These are phyloP conservation scores for Tulasnella sp. DNA, from an alignment of 768 basidiomycete genomes.

Conservation along the genomic window DNA sequence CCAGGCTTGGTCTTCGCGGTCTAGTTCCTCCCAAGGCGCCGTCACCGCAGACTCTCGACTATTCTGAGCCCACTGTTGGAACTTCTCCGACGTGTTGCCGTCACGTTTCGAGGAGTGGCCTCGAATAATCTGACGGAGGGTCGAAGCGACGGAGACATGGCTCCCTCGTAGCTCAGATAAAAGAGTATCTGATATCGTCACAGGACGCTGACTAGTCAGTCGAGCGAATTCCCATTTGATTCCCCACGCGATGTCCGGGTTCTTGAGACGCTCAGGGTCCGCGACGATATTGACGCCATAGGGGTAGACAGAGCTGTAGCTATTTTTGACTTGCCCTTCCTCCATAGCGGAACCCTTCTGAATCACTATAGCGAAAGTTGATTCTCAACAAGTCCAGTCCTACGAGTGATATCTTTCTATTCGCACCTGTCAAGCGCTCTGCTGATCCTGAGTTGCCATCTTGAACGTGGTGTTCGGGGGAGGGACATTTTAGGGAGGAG, in stretches of 20 bases:
- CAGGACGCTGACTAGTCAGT: neutral
- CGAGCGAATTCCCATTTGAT: neutral
- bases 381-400: too few relatives aligned
- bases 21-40: neutral
- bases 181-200: neutral
- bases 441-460: neutral
- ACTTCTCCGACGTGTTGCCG: neutral
- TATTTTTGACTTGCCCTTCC: too few relatives aligned
- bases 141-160: neutral
- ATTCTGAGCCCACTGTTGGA: too few relatives aligned
- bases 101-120: neutral
- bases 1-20: constrained; percentile 6
- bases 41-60: neutral
- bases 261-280: neutral
- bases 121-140: neutral
- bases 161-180: neutral
- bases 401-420: too few relatives aligned
- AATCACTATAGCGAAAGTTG: neutral
- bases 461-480: neutral
- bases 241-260: neutral
- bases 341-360: too few relatives aligned
- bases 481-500: neutral
- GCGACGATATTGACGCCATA: neutral
- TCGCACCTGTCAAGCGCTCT: neutral
- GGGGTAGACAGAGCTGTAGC: neutral